Evolutionary conservation across 768 basidiomycete species (phyloP).

Genomic region (Ramaria sp.): DNA sequence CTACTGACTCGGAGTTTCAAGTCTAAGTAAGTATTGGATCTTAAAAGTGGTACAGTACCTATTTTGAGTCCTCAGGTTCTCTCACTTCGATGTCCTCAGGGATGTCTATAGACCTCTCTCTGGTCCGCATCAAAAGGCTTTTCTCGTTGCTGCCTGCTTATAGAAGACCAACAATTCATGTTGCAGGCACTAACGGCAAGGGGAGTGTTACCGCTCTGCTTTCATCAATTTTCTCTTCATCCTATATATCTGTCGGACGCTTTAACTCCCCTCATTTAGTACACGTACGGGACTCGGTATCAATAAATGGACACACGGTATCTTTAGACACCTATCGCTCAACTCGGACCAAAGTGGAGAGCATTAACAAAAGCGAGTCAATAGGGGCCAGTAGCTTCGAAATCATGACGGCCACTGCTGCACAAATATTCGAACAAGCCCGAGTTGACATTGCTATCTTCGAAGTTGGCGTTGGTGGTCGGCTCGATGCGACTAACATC

Average conservation of each 20-base stretch:
- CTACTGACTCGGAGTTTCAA: no score
- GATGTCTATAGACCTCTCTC: conserved; percentile 61
- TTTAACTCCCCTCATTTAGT: conserved; percentile 94
- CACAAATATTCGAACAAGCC: conserved; percentile 58
- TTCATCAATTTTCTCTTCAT: conserved; percentile 57
- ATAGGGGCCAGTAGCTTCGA: conserved; percentile 69
- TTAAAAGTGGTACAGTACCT: not conserved
- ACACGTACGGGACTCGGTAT: conserved; percentile 64
- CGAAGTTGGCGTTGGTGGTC: conserved; percentile 94
- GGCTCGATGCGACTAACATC: conserved; percentile 86
- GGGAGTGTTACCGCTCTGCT: conserved; percentile 83
- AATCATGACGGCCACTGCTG: conserved; percentile 71
- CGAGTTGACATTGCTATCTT: conserved; percentile 74
- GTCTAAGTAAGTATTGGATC: no score
- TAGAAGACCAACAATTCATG: conserved; percentile 74
- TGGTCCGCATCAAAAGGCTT: conserved; percentile 47
- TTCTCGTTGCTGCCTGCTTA: conserved; percentile 47
- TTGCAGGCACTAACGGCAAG: conserved; percentile 96
- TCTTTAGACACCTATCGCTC: conserved; percentile 33
- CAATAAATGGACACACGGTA: conserved; percentile 50
- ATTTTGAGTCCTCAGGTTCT: not conserved
- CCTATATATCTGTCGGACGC: conserved; percentile 55
- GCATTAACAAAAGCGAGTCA: conserved; percentile 30
- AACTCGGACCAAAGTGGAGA: conserved; percentile 38
- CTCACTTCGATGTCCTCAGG: not conserved